Base-by-base conservation (phyloP, 768 basidiomycete species). In the Rhodosporidiobolus odoratus region DNA sequence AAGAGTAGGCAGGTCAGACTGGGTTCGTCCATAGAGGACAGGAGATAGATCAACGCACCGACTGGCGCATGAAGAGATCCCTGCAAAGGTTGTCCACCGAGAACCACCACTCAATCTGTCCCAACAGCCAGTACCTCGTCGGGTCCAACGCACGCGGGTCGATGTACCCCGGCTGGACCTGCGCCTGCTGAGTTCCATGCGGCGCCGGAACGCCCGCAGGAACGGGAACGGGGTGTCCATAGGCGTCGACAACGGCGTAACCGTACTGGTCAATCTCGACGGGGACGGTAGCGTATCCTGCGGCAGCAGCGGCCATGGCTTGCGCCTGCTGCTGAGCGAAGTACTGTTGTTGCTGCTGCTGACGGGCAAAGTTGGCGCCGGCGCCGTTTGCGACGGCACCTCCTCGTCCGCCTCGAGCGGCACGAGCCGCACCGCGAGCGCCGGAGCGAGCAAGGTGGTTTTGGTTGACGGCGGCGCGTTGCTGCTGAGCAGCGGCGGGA, bases 51-150 rank as follows among this genome's bases (percentile, higher is more conserved):
- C 25, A 27, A 57, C 41, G 58, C 58, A 23, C 83, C 87, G 77
- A 75, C 37, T 52, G 90, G 92, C 91, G 84, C 43, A 97, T 82
- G 81, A 84, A 95, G 74, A 89, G 84, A 79, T 97, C 93, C 78
- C 87, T 86, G n/a, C 85, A 89, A 81, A 97, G 83, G 78, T 95
- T 96, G 78, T 96, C 88, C 65, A 88, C 83, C 75, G 91, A 91
- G 75, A 97, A 83, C 81, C 95, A 97, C 79, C 92, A 96, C 80
- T 95, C 94, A 61, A 95, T 80, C 79, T 95, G 89, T 1, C 73
- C 73, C 53, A 95, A 84, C 35, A 95, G 82, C 78, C 85, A 86
- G 76, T 84, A 88, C 58, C 86, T 79, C 59, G 84, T 86, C 32
- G 85, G 80, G 76, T 93, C 91, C 19, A 90, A 68, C 56, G 40